Base-by-base conservation (phyloP, 2,329 filamentous ascomycete genomes). In the Helminthosporium solani region DNA sequence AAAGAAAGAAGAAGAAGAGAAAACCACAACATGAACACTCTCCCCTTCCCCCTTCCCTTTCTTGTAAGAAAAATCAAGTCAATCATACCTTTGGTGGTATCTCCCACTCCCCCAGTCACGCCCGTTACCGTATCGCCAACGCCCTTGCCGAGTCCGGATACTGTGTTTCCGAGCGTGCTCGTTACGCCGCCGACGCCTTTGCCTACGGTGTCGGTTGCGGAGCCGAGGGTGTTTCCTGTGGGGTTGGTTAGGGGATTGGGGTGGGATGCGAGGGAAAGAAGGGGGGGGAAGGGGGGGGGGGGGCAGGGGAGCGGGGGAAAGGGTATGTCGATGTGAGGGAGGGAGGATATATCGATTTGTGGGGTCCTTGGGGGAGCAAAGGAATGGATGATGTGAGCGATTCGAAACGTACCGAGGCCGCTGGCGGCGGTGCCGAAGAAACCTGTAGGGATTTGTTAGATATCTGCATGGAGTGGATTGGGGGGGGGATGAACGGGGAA, bases 101-200 rank as follows among this genome's bases (percentile, higher is more conserved):
- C 67, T 0, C 67, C 67, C 15, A 67, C 15, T 0, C 66, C 67
- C 37, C 59, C 48, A 7, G 64, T 68, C 5, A 70, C 53, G 0
- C 67, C 67, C 7, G 58, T 57, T 20, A 71, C 59, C 1, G 64
- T 66, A 48, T 71, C 63, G 0, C 68, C 67, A 0, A 70, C 50
- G 2, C 68, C 67, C 46, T 68, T 69, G 0, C 67, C 67, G 8
- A 65, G 50, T 3, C 57, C 58, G 1, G 61, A 49, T 3, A 70
- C 61, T 0, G 64, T 60, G 36, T 67, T 64, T 23, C 67, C 67
- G 3, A 62, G 46, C 0, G 63, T 59, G 23, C 62, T 53, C 1
- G 65, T 68, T 2, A 60, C 56, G 40, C 62, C 60, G 1, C 52
- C 43, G 33, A 69, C 62, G 49, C 64, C 66, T 35, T 65, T 65